Base-by-base conservation (phyloP, 1,284 basidiomycete genomes). In the Moniliophthora roreri region DNA sequence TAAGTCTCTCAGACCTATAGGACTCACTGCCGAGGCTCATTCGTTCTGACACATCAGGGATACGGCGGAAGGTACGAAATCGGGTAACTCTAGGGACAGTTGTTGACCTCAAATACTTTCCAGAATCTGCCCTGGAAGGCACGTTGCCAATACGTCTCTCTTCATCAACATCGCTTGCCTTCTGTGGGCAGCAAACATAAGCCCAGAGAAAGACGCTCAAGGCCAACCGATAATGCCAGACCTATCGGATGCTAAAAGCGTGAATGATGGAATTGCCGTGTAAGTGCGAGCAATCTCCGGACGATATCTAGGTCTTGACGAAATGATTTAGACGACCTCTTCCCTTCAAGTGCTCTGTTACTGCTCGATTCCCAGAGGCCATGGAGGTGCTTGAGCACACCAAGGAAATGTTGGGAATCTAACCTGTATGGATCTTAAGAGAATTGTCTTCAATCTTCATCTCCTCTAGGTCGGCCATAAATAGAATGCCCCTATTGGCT, bases 101-200 rank as follows among this genome's bases (percentile, higher is more conserved):
- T 23, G 8, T 26, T 18, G 10, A 4, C 11, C 3, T 37, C 18
- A 7, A 18, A 3, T 3, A 7, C 9, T 35, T 50, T 18, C 15
- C 18, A 48, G 52, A 40, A n/a, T 51, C n/a, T 53, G 52, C 23
- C 26, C 38, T 15, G 52, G 52, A 32, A 26, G 45, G 16, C 38
- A 53, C 28, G 28, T 53, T 2, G 52, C 52, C 7, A 36, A 49
- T 24, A 23, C 28, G 26, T 48, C 52, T 13, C 11, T 53, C 3
- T 53, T 48, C 26, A 48, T 53, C 32, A 39, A 35, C 13, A 53
- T 53, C 2, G 48, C 39, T n/a, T 21, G 46, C 16, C 46, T 36
- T 23, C 20, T 47, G n/a, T 52, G 49, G 49, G 34, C 38, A 3
- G 26, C 37, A 21, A 48, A 48, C 32, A 37, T 48, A 10, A 18